Evolutionary conservation across 441 rosid species (phyloP), one percentile per base, ranked within the genome.

Genomic region (Gossypium schwendimanii): DNA sequence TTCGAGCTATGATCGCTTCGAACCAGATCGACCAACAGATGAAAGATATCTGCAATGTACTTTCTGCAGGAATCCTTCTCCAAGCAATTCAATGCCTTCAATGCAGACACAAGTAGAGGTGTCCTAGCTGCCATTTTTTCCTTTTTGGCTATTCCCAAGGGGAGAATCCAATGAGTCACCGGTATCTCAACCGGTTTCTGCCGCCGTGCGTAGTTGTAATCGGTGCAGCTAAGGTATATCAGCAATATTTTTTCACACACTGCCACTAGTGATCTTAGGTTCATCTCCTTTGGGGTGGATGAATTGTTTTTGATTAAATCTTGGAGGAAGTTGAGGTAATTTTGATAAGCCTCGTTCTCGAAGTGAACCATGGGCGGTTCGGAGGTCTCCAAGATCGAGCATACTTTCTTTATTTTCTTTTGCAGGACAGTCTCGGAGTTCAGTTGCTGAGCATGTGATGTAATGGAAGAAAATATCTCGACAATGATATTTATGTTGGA

Each of bases 311-410:
- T 68, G 2, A 88, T 78, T 33, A 89, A 45, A 73, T 83, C 86
- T 73, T 85, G 88, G 60, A 93, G 92, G 77, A 87, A 82, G 75
- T 85, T 86, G 64, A 95, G 86, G 82, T 85, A 89, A 73, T 75
- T 86, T 80, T 88, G 94, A 81, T 90, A 85, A 0, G 98, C 79
- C 61, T 95, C 99, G 12, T 90, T 95, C 78, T 93, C 98, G 36
- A 95, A 95, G 81, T 90, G 96, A 70, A 95, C 91, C 69, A 91
- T 28, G 3, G 97, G 97, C 67, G 97, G 98, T 62, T 88, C 92
- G 1, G 97, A 83, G 60, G 90, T 80, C 77, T 91, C 97, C 62
- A 90, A 76, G 47, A 88, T 78, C 10, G 86, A 84, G 85, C 97
- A 93, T 8, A 85, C 94, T 81, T 78, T 90, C 85, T 87, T 88